A percentile compares a stretch with the other conserved stretches of the same genome.
phyloP scores from a whole-genome alignment of 345 rosid genomes.

The Iberis pinnata region DNA sequence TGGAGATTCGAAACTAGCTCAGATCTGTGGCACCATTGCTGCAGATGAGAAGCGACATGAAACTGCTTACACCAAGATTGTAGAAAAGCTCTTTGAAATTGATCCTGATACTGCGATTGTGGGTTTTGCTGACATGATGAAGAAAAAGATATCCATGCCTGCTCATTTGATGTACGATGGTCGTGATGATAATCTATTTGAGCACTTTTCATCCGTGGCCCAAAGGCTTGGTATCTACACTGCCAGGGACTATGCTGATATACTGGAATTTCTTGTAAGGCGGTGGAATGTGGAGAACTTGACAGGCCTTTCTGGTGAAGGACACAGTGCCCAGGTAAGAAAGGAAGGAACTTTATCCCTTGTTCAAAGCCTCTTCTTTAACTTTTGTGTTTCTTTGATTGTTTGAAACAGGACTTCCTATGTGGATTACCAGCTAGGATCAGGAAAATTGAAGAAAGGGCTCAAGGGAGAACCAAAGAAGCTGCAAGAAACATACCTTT shows the following conservation, averaged over 20 bases:
- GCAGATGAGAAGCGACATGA: constrained; percentile 58
- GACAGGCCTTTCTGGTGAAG: constrained; percentile 39
- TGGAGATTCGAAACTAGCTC: constrained; percentile 42
- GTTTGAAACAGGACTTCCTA: constrained; percentile 34
- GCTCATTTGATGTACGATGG: constrained; percentile 55
- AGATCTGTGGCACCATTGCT: constrained; percentile 53
- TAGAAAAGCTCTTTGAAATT: constrained; percentile 46
- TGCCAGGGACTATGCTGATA: constrained; percentile 46
- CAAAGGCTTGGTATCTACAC: constrained; percentile 56
- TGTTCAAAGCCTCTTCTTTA: too few relatives aligned
- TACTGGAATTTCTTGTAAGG: constrained; percentile 40
- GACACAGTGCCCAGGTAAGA: constrained; percentile 39
- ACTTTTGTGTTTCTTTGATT: too few relatives aligned
- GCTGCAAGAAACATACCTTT: constrained; percentile 34
- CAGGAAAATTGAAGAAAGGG: constrained; percentile 46
- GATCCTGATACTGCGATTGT: constrained; percentile 39
- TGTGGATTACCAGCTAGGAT: constrained; percentile 39
- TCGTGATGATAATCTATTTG: constrained; percentile 38
- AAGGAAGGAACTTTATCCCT: too few relatives aligned
- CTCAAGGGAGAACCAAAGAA: constrained; percentile 37
- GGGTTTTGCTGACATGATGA: constrained; percentile 54
- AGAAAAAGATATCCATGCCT: constrained; percentile 51
- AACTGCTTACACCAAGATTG: constrained; percentile 44
- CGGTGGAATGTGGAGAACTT: constrained; percentile 44
- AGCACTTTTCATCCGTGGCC: constrained; percentile 44